A percentile compares a stretch with the other conserved stretches of the same genome.
Evolutionary conservation across 2,329 filamentous ascomycete species (phyloP).

Genomic region (Daldinia sp.): DNA sequence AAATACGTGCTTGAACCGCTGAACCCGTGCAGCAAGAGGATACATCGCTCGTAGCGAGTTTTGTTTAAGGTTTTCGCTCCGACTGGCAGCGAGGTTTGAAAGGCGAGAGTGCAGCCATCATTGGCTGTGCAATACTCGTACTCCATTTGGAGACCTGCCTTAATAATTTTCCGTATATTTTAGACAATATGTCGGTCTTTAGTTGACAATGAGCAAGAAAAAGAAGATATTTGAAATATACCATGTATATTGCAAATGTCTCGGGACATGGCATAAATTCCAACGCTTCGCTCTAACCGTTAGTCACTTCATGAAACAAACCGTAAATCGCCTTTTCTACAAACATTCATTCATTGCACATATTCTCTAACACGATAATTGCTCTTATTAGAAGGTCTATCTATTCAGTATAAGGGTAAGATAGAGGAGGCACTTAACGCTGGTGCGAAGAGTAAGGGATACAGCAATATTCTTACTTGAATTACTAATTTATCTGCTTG

Average conservation of each 20-base stretch:
- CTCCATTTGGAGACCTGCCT: conserved; percentile 46
- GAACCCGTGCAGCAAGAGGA: conserved; percentile 58
- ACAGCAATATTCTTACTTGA: background rate
- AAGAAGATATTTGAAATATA: no score
- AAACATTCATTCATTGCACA: background rate
- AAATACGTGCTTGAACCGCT: conserved; percentile 57
- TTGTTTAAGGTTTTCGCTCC: conserved; percentile 10
- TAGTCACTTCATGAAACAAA: background rate
- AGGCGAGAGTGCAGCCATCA: conserved; percentile 53
- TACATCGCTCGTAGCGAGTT: conserved; percentile 44
- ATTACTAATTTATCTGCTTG: background rate
- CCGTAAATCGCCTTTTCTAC: background rate
- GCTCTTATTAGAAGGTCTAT: background rate
- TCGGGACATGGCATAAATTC: background rate
- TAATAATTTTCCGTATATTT: conserved; percentile 13
- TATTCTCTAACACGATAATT: background rate
- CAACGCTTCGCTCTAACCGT: background rate
- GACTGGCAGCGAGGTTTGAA: conserved; percentile 53
- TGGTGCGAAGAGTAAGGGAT: background rate
- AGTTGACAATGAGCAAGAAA: background rate
- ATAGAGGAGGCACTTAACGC: background rate
- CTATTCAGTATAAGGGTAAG: background rate
- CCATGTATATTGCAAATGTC: background rate
- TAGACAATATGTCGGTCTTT: background rate
- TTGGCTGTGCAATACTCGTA: conserved; percentile 49